A percentile compares a stretch with the other conserved stretches of the same genome.
Conservation (phyloP, 2,329 filamentous ascomycete species). For the Cucurbitaria berberidis region DNA sequence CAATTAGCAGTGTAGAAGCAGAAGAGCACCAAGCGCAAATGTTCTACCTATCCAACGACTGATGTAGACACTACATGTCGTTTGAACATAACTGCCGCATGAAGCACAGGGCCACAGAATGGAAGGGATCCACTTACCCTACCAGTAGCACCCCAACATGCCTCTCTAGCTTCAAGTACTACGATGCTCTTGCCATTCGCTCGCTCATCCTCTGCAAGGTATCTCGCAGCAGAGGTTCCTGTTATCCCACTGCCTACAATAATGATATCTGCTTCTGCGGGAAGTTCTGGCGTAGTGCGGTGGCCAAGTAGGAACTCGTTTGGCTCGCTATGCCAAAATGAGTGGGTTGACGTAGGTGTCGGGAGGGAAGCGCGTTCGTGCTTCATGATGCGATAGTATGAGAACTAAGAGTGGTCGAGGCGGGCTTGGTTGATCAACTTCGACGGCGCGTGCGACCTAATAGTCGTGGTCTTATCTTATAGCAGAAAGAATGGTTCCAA, state of each 20-base stretch:
- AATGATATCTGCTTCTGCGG: conserved; percentile 68
- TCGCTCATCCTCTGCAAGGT: conserved; percentile 58
- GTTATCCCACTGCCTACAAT: conserved; percentile 79
- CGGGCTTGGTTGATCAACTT: neutral
- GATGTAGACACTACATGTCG: neutral
- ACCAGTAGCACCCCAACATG: conserved; percentile 84
- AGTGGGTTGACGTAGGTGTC: conserved; percentile 64
- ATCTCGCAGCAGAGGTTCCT: conserved; percentile 72
- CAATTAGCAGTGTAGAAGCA: conserved; percentile 6
- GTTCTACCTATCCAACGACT: neutral
- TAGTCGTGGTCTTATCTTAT: neutral
- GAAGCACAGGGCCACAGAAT: neutral
- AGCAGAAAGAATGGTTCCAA: neutral
- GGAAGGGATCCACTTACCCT: conserved; percentile 58
- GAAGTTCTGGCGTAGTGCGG: conserved; percentile 68
- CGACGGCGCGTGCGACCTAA: neutral
- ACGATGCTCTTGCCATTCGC: conserved; percentile 62
- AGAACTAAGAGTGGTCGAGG: neutral
- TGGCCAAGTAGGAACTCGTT: conserved; percentile 70
- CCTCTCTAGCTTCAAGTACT: conserved; percentile 78
- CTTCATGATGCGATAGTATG: conserved; percentile 31
- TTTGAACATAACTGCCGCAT: too few relatives aligned
- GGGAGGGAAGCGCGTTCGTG: conserved; percentile 58
- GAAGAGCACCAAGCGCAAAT: neutral
- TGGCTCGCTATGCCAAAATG: conserved; percentile 77